These are phyloP conservation scores for Suillus brevipes DNA, from an alignment of 768 basidiomycete species.

Conservation along the genomic window DNA sequence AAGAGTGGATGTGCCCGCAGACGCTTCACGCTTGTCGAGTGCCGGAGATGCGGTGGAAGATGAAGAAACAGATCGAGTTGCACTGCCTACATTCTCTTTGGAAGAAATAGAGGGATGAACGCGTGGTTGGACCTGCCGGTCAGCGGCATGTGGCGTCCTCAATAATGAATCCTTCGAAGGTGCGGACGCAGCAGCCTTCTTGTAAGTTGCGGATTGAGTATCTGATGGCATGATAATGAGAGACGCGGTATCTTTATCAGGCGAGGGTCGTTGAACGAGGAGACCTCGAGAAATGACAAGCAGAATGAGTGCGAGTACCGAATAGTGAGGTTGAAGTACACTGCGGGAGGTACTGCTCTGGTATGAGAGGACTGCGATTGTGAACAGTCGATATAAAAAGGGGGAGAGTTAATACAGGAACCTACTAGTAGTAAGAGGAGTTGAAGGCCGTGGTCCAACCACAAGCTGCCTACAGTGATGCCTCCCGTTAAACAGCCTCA, in stretches of 20 bases:
- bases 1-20: background rate
- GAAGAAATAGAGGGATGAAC: background rate
- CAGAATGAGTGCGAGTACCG: background rate
- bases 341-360: background rate
- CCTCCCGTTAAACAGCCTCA: slow-evolving; percentile 1
- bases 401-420: background rate
- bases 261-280: background rate
- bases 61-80: background rate
- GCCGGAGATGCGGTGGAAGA: slow-evolving; percentile 1
- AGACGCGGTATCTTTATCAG: background rate
- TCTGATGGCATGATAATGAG: slow-evolving; percentile 2
- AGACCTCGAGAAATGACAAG: background rate
- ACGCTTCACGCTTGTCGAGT: background rate
- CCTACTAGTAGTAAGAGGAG: background rate
- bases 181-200: slow-evolving; percentile 2
- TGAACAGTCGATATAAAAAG: slow-evolving; percentile 5
- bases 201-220: background rate
- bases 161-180: background rate
- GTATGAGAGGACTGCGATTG: background rate
- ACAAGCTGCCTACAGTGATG: background rate
- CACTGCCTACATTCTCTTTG: slow-evolving; percentile 5
- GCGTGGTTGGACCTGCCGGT: background rate
- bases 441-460: slow-evolving; percentile 4
- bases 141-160: slow-evolving; percentile 9
- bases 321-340: background rate